A percentile compares a stretch with the other conserved stretches of the same genome.
Conservation (phyloP, 2,329 filamentous ascomycete species). For the Ophiostoma sp. region DNA sequence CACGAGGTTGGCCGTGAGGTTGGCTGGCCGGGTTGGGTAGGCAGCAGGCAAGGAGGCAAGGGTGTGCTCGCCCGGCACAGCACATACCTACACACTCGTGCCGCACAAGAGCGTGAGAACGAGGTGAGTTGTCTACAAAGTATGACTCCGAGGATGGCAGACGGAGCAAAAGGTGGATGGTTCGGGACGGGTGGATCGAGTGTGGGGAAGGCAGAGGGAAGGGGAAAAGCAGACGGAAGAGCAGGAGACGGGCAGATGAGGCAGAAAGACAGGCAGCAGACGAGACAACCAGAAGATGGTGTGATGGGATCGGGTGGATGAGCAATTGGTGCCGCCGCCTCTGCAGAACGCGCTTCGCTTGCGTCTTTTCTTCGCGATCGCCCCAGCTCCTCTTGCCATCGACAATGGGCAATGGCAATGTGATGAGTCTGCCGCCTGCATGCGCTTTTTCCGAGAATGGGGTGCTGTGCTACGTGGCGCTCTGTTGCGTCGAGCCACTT, state of each 20-base stretch:
- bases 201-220: neutral
- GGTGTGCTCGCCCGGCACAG: neutral
- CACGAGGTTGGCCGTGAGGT: neutral
- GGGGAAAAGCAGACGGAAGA: neutral
- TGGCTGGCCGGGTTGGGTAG: too few relatives aligned
- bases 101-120: neutral
- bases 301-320: too few relatives aligned
- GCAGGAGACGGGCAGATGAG: neutral
- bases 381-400: too few relatives aligned
- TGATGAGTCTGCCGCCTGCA: neutral
- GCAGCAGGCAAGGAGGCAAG: too few relatives aligned
- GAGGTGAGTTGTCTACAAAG: neutral
- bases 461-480: constrained; percentile 26
- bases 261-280: neutral
- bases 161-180: neutral
- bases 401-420: neutral
- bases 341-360: too few relatives aligned
- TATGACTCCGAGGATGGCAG: neutral
- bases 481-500: constrained; percentile 18
- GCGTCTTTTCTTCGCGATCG: too few relatives aligned
- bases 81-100: neutral
- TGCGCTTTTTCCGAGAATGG: neutral
- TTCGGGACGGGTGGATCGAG: neutral
- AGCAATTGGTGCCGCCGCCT: too few relatives aligned
- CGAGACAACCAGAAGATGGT: neutral